A percentile compares a stretch with the other conserved stretches of the same genome.
Evolutionary conservation across 2,329 filamentous ascomycete genomes (phyloP).

Genomic region (Chaetomium sp.): DNA sequence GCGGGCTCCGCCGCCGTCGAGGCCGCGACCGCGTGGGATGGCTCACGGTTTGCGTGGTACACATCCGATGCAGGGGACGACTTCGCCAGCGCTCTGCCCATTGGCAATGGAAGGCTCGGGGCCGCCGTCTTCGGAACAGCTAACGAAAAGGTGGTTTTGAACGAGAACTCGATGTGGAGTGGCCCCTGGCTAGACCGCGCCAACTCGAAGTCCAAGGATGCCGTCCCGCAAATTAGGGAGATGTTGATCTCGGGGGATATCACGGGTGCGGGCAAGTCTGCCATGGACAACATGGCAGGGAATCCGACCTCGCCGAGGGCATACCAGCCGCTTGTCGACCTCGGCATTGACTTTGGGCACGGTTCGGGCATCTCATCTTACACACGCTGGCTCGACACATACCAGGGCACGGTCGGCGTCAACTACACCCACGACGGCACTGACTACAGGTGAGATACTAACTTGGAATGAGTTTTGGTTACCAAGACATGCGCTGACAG

Average conservation of each 20-base stretch:
- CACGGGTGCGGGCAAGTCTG: slow-evolving; percentile 1
- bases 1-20: neutral
- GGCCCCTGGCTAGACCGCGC: neutral
- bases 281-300: neutral
- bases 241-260: neutral
- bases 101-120: slow-evolving; percentile 2
- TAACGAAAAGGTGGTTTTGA: slow-evolving; percentile 1
- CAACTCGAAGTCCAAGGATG: slow-evolving; percentile 1
- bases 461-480: neutral
- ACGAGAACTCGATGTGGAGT: slow-evolving; percentile 6
- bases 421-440: neutral
- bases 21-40: neutral
- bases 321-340: neutral
- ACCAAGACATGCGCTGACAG: neutral
- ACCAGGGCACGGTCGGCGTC: neutral
- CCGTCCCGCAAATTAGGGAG: neutral
- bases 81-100: neutral
- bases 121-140: neutral
- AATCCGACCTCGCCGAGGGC: slow-evolving; percentile 2
- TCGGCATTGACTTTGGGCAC: neutral
- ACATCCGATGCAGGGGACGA: neutral
- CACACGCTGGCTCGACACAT: slow-evolving; percentile 3
- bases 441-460: neutral
- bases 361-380: neutral
- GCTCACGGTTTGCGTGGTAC: slow-evolving; percentile 3